Evolutionary conservation across 148 eudicot species (phyloP).

Genomic region (Vaccinium darrowii): DNA sequence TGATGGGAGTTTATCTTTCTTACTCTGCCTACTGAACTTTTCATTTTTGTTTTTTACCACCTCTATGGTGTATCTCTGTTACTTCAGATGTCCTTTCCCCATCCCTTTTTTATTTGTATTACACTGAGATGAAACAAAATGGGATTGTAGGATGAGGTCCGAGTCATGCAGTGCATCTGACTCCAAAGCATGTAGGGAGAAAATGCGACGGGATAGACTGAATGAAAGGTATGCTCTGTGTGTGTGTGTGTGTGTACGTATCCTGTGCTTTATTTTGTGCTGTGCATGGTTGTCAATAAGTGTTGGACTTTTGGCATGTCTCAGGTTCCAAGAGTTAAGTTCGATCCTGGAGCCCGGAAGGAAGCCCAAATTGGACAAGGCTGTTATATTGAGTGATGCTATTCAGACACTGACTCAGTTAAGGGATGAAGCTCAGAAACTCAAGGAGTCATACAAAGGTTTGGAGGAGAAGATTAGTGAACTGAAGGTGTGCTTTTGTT

Average conservation of each 20-base stretch:
- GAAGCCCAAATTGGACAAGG: conserved; percentile 51
- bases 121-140: not conserved
- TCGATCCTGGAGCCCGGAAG: conserved; percentile 45
- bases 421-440: conserved; percentile 47
- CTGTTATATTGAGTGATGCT: conserved; percentile 53
- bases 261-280: not conserved
- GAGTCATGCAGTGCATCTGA: conserved; percentile 30
- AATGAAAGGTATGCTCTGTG: conserved; percentile 45
- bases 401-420: conserved; percentile 46
- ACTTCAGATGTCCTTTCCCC: not conserved
- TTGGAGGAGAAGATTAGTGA: conserved; percentile 47
- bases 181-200: conserved; percentile 59
- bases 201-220: conserved; percentile 50
- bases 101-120: not conserved
- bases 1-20: not conserved
- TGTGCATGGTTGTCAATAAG: not conserved
- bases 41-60: not conserved
- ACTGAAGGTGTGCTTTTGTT: conserved; percentile 41
- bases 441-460: conserved; percentile 38
- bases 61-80: not conserved
- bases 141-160: conserved; percentile 35
- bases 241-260: not conserved
- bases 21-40: not conserved
- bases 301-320: conserved; percentile 1
- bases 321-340: conserved; percentile 44